These are phyloP conservation scores for Pilasporangium apinafurcum DNA, from an alignment of 352 stramenopile species.

Conservation along the genomic window DNA sequence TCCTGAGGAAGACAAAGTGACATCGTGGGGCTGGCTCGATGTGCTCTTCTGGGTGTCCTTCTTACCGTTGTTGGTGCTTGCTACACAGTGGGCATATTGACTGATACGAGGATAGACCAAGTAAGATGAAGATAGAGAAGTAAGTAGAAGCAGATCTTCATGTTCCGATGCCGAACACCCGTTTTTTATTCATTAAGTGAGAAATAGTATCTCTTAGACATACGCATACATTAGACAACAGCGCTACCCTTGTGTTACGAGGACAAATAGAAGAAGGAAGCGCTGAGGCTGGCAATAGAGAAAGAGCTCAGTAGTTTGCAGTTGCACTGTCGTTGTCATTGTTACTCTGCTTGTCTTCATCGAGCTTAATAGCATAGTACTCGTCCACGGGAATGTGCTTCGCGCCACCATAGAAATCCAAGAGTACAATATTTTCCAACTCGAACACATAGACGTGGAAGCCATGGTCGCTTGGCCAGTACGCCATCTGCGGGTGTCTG, in stretches of 20 bases:
- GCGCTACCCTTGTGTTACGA: too few species aligned
- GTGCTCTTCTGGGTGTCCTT: slow-evolving; percentile 86
- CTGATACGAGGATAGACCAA: too few species aligned
- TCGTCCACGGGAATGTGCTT: slow-evolving; percentile 56
- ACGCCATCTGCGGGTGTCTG: slow-evolving; percentile 64
- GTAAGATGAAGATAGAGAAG: too few species aligned
- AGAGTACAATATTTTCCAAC: slow-evolving; percentile 51
- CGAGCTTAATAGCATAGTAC: slow-evolving; percentile 54
- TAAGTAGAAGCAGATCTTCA: too few species aligned
- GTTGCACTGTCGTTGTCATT: too few species aligned
- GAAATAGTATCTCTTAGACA: too few species aligned
- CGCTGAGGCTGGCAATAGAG: too few species aligned
- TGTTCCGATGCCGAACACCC: too few species aligned
- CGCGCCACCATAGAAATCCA: slow-evolving; percentile 67
- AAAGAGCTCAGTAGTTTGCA: too few species aligned
- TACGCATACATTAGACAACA: too few species aligned
- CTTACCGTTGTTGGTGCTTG: slow-evolving; percentile 62
- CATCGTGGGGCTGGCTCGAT: slow-evolving; percentile 58
- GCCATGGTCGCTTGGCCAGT: slow-evolving; percentile 51
- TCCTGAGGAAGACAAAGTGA: slow-evolving; percentile 14
- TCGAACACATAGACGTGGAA: slow-evolving; percentile 49
- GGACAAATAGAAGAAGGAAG: too few species aligned
- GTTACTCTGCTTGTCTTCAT: neutral
- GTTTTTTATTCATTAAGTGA: too few species aligned
- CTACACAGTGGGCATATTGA: slow-evolving; percentile 74